phyloP scores from a whole-genome alignment of 345 rosid species.

The Fremontodendron californicum region DNA sequence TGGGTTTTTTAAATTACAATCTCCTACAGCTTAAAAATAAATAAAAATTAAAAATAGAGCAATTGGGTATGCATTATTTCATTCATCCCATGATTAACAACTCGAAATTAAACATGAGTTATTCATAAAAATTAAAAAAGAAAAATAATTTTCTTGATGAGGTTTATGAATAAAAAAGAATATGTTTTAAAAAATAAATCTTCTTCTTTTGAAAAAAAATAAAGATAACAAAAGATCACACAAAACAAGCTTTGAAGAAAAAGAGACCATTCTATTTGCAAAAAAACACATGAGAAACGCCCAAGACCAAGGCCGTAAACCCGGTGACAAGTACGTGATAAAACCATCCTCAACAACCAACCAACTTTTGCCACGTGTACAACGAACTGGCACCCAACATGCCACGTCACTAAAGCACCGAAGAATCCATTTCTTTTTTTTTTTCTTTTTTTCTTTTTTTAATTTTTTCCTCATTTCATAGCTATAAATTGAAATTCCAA shows the following conservation, averaged over 20 bases:
- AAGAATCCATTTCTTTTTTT: not conserved
- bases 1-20: not conserved
- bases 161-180: not conserved
- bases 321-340: conserved; percentile 7
- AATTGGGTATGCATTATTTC: not conserved
- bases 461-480: not conserved
- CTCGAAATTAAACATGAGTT: not conserved
- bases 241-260: not conserved
- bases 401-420: conserved; percentile 18
- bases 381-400: not conserved
- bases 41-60: not conserved
- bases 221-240: not conserved
- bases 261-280: not conserved
- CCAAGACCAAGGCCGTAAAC: not conserved
- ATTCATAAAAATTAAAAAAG: not conserved
- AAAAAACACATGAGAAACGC: conserved; percentile 3
- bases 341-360: not conserved
- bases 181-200: not conserved
- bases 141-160: not conserved
- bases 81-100: not conserved
- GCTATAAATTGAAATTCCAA: not conserved
- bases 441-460: not conserved
- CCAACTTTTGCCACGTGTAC: not conserved
- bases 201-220: not conserved
- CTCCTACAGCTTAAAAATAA: not conserved